Base-by-base conservation (phyloP, 2,329 filamentous ascomycete genomes). In the Microdochium trichocladiopsis region DNA sequence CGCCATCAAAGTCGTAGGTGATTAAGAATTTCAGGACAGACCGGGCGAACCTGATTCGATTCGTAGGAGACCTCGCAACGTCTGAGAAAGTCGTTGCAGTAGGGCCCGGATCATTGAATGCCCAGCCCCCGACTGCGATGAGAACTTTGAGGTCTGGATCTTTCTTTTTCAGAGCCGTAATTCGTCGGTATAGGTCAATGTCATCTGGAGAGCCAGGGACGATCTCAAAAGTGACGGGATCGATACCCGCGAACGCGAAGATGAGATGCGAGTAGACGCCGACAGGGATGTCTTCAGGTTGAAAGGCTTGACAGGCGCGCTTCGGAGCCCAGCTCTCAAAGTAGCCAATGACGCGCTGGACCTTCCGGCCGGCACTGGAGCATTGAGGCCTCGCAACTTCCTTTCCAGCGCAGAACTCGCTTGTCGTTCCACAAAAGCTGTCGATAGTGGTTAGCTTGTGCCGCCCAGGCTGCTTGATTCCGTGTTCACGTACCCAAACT, bases 71-170 rank as follows among this genome's bases (percentile, higher is more conserved):
- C 1, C 48, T 51, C 9, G 57, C 62, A 24, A 69, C 55, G n/a
- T 62, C 52, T 25, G 60, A 62, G 55, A 61, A 68, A 10, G 61
- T 57, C 2, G 56, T 60, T n/a, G 59, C 56, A 4, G 58, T 62
- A 16, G 61, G 55, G 36, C 61, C 62, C 0, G 61, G 60, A 47
- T 76, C 70, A 50, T 64, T 70, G 54, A 74, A 70, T 2, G 65
- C 59, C 66, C 69, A 75, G 2, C 73, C 73, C 4, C 72, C 72
- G 3, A 76, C 53, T 1, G 68, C 63, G 16, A 76, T 63, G 57
- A 62, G 69, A 0, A 67, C 66, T 52, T 73, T 56, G 0, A 75
- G 58, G 3, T 51, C 55, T 0, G 60, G 56, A 43, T 62, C 55
- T n/a, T 49, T 48, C 1, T 48, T 16, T 54, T 72, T 70, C 9